Evolutionary conservation across 2,329 filamentous ascomycete genomes (phyloP), one percentile per base, ranked within the genome.

Genomic region (Diaporthe eres): DNA sequence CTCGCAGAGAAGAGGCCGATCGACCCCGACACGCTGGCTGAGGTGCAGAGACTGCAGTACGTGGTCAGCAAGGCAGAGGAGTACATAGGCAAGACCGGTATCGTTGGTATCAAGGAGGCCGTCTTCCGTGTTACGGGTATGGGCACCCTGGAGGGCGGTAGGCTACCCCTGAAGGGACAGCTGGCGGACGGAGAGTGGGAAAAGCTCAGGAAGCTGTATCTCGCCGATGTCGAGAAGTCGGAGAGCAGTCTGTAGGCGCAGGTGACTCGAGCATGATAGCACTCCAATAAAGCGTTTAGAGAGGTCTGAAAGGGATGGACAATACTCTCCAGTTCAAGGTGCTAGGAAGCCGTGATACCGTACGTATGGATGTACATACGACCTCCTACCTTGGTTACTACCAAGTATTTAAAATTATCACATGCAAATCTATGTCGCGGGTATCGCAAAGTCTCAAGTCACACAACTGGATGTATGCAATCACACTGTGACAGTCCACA

Each of bases 71-170:
- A 87, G 28, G 89, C 90, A 1, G 91, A 93, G 83, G 91, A 92
- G 82, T 88, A 90, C 74, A 88, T 93, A 75, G 92, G 89, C 10
- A 88, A 86, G 78, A 90, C 87, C 81, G 91, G 91, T 4, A 89
- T 91, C 8, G 85, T 93, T 3, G 92, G 92, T 2, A 92, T 93
- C 81, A 92, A 92, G 80, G 91, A 93, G 83, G 90, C 88, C 1
- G 86, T 91, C 9, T 88, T 86, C 75, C 85, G 89, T 55, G 85
- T 92, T 9, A 87, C 90, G 65, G 88, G 90, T 0, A 85, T 92
- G 72, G 91, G 91, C 1, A 89, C 89, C 39, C 83, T 87, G 74
- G 90, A 90, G 78, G 91, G 90, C 1, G 91, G 90, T 4, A 85
- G 92, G 70, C 81, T 92, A 77, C 92, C 91, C 4, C 84, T 93